Evolutionary conservation across 441 rosid species (phyloP), one percentile per base, ranked within the genome.

Genomic region (Flueggea neowawraea): DNA sequence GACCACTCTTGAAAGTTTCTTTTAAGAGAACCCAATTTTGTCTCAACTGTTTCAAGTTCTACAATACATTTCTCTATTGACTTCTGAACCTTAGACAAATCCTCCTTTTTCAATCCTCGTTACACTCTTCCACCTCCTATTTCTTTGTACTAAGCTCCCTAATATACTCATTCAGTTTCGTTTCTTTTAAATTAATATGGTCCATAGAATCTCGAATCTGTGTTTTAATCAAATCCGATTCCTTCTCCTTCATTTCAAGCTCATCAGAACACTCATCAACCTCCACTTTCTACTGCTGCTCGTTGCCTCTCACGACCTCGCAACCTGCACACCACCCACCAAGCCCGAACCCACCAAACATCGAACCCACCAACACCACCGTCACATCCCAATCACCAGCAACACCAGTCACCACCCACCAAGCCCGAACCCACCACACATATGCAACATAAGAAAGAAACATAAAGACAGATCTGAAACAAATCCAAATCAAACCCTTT

Each of bases 1-100:
- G 36, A 12, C 12, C 49, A 15, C 2, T 63, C 56, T 60, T 69
- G 56, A 31, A 67, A 9, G 28, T 44, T 13, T 14, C 17, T 57
- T 32, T 61, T 33, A 16, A 69, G 54, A 16, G 6, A 53, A 43
- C 49, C 28, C 67, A 78, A 53, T 52, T 60, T 41, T 39, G 16
- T 66, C 50, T 73, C 64, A 73, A 48, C 70, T 10, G 57, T 69
- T 33, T 57, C 32, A 13, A 77, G 60, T 44, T 73, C 73, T 4
- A 9, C 56, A 52, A 56, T 31, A 31, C 17, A 53, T 31, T 62
- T 57, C 45, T 43, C 60, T n/a, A 66, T 31, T n/a, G 11, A 55
- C 33, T 67, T 66, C 64, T 54, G 55, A 50, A 67, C 43, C 17
- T 45, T 52, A 17, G 32, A 54, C 48, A 71, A 71, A 14, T 67